These are phyloP conservation scores for Chytriomyces hyalinus DNA, from an alignment of 192 early-diverging fungal genomes.

Conservation along the genomic window DNA sequence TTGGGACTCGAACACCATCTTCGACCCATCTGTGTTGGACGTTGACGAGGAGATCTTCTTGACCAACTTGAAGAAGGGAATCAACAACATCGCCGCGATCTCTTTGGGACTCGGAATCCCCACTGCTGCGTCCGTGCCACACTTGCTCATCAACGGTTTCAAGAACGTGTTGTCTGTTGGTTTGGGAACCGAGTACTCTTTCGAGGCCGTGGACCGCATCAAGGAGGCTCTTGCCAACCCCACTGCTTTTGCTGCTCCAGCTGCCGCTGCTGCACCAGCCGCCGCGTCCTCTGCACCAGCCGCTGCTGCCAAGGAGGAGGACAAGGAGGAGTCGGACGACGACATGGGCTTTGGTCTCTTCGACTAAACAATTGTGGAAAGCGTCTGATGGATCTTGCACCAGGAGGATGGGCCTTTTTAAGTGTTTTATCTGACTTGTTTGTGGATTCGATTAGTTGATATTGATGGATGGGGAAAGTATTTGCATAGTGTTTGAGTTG, in stretches of 20 bases:
- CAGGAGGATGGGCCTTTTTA: too few species aligned
- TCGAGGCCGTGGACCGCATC: slow-evolving; percentile 87
- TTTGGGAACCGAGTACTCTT: slow-evolving; percentile 85
- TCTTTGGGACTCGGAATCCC: slow-evolving; percentile 69
- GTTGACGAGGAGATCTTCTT: slow-evolving; percentile 92
- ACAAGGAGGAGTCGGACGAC: slow-evolving; percentile 72
- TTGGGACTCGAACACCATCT: slow-evolving; percentile 89
- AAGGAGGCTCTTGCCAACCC: slow-evolving; percentile 95
- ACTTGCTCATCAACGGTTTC: slow-evolving; percentile 96
- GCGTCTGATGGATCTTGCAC: background rate
- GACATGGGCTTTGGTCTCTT: slow-evolving; percentile 94
- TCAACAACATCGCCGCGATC: slow-evolving; percentile 92
- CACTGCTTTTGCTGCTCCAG: slow-evolving; percentile 83
- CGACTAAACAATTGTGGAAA: slow-evolving; percentile 60
- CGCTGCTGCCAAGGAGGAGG: slow-evolving; percentile 60
- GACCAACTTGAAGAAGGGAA: slow-evolving; percentile 81
- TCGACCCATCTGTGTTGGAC: slow-evolving; percentile 88
- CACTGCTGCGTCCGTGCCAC: slow-evolving; percentile 81
- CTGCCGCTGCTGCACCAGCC: slow-evolving; percentile 72
- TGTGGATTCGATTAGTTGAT: background rate
- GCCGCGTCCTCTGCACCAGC: slow-evolving; percentile 60
- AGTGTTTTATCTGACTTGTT: background rate
- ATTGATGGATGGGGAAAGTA: background rate
- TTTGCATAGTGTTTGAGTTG: too few species aligned
- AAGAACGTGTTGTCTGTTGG: slow-evolving; percentile 95